Percentiles rank a stretch among this genome's conserved stretches.
phyloP scores from a whole-genome alignment of 306 rosid species.

The Trichosanthes truncata region DNA sequence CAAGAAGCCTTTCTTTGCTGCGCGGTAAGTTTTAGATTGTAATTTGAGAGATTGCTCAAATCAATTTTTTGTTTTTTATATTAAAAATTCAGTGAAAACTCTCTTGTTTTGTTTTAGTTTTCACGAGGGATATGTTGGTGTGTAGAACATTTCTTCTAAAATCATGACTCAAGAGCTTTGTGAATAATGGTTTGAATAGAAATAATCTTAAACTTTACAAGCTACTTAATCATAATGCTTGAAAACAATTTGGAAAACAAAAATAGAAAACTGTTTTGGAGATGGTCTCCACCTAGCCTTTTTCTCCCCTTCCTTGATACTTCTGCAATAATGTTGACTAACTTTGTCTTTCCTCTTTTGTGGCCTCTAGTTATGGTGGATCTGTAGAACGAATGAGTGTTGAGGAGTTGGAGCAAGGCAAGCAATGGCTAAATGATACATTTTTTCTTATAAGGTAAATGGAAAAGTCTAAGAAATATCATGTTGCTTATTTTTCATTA shows the following conservation, averaged over 20 bases:
- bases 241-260: background rate
- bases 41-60: background rate
- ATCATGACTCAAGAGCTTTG: background rate
- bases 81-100: background rate
- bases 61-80: background rate
- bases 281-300: background rate
- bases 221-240: background rate
- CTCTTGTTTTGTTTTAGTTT: background rate
- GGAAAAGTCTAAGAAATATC: slow-evolving; percentile 1
- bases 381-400: slow-evolving; percentile 47
- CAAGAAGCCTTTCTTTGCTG: slow-evolving; percentile 73
- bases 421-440: slow-evolving; percentile 65
- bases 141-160: background rate
- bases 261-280: background rate
- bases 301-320: slow-evolving; percentile 1
- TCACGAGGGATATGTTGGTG: background rate
- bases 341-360: slow-evolving; percentile 19
- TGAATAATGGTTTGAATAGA: background rate
- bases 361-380: slow-evolving; percentile 47
- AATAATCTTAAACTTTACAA: background rate
- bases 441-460: slow-evolving; percentile 75
- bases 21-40: slow-evolving; percentile 40
- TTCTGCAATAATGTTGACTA: slow-evolving; percentile 8
- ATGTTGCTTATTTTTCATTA: background rate
- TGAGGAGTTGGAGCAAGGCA: slow-evolving; percentile 69